Conservation (phyloP, 441 rosid species). For the Bruguiera hainesii region DNA sequence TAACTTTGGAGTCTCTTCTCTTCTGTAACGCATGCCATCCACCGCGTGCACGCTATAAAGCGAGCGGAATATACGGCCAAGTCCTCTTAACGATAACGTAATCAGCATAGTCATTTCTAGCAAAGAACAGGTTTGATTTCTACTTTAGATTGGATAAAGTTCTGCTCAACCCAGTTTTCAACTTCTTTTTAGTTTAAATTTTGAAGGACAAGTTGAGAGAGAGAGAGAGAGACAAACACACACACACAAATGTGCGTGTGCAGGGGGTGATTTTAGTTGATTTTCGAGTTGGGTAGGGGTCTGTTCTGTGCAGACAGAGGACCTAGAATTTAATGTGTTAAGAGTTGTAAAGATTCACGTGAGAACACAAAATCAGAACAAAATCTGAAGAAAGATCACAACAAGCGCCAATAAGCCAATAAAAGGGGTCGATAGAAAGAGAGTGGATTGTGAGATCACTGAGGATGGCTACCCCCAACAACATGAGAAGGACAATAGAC, state of each 20-base stretch:
- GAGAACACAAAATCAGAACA: conserved; percentile 35
- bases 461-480: conserved; percentile 3
- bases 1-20: too few relatives aligned
- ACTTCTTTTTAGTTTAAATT: too few relatives aligned
- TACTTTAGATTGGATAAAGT: too few relatives aligned
- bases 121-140: too few relatives aligned
- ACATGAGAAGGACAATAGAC: conserved; percentile 10
- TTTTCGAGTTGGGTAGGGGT: too few relatives aligned
- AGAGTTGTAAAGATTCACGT: conserved; percentile 27
- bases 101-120: neutral
- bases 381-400: conserved; percentile 32
- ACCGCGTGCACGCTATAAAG: too few relatives aligned
- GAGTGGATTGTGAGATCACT: conserved; percentile 14
- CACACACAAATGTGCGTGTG: too few relatives aligned
- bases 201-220: neutral
- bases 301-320: neutral
- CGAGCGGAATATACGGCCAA: neutral
- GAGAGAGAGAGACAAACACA: neutral
- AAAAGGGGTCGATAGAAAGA: conserved; percentile 13
- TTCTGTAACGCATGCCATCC: too few relatives aligned
- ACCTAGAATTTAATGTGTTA: conserved; percentile 11
- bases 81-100: neutral
- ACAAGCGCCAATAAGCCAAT: conserved; percentile 11
- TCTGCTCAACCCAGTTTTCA: too few relatives aligned
- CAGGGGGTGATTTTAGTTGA: too few relatives aligned